phyloP scores from a whole-genome alignment of 805 yeast species.

The Candida ficus region DNA sequence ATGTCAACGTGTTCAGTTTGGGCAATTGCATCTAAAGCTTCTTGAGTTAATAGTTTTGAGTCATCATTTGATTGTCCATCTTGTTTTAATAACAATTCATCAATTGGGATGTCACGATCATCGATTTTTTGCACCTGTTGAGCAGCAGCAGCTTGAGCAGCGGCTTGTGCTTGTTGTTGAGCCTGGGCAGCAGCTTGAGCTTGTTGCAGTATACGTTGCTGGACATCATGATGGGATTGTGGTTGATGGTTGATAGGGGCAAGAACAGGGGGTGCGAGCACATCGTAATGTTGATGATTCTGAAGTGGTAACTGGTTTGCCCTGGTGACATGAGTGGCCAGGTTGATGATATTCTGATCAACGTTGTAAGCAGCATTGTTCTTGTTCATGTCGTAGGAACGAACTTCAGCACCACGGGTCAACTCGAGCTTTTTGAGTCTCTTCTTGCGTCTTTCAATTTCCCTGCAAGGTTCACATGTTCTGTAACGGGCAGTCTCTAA shows the following conservation, averaged over 20 bases:
- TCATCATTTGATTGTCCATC: constrained; percentile 5
- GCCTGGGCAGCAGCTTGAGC: constrained; percentile 9
- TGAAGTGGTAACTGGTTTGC: constrained; percentile 7
- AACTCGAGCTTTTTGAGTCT: constrained; percentile 8
- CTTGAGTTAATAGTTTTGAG: constrained; percentile 6
- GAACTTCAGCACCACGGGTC: constrained; percentile 12
- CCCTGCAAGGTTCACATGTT: constrained; percentile 27
- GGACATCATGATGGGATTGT: constrained; percentile 6
- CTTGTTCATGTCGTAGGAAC: too few species aligned
- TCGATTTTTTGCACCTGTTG: constrained; percentile 10
- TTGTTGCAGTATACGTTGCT: constrained; percentile 9
- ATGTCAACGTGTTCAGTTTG: constrained; percentile 1
- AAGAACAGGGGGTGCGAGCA: constrained; percentile 6
- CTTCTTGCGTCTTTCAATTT: constrained; percentile 12
- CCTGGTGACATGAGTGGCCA: constrained; percentile 11
- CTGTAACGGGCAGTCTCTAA: constrained; percentile 27
- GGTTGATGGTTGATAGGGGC: constrained; percentile 10
- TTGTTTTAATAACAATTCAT: constrained; percentile 13
- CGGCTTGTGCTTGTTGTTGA: constrained; percentile 8
- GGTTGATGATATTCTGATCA: constrained; percentile 11
- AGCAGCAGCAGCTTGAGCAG: constrained; percentile 9
- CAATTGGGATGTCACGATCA: constrained; percentile 15
- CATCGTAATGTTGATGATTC: constrained; percentile 5
- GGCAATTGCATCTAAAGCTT: constrained; percentile 10
- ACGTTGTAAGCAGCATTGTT: neutral